These are phyloP conservation scores for Craterostigma plantagineum DNA, from an alignment of 257 asterid genomes.

Conservation along the genomic window DNA sequence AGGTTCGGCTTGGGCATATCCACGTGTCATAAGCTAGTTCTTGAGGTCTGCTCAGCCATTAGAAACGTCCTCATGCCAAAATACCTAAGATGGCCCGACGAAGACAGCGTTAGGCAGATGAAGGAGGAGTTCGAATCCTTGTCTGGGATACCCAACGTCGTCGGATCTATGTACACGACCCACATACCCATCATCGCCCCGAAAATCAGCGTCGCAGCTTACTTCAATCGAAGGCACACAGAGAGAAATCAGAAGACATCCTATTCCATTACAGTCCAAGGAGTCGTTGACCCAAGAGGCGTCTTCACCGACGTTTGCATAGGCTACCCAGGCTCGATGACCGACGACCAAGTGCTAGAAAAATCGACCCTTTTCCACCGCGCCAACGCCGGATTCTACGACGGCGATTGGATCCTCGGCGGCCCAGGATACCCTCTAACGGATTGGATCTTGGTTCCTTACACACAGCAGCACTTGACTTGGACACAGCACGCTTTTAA, in stretches of 20 bases:
- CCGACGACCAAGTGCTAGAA: conserved; percentile 78
- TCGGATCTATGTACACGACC: conserved; percentile 83
- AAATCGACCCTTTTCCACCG: conserved; percentile 64
- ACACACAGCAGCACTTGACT: conserved; percentile 53
- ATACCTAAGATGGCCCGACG: conserved; percentile 75
- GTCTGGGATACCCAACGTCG: conserved; percentile 64
- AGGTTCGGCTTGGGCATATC: conserved; percentile 86
- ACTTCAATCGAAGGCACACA: conserved; percentile 66
- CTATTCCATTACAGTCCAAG: conserved; percentile 78
- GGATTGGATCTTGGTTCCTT: conserved; percentile 97
- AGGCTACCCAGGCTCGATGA: conserved; percentile 93
- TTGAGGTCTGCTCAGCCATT: conserved; percentile 89
- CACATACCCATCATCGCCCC: conserved; percentile 93
- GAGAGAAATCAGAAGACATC: conserved; percentile 87
- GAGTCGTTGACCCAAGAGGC: conserved; percentile 67
- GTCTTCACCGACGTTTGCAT: conserved; percentile 73
- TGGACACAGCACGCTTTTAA: conserved; percentile 93
- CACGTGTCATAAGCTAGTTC: conserved; percentile 79
- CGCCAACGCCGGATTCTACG: conserved; percentile 54
- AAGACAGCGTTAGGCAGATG: conserved; percentile 18
- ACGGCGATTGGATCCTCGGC: conserved; percentile 66
- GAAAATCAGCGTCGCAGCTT: conserved; percentile 67
- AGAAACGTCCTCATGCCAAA: conserved; percentile 69
- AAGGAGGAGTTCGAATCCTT: conserved; percentile 30
- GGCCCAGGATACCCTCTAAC: conserved; percentile 56